Evolutionary conservation across 2,329 filamentous ascomycete species (phyloP).

Genomic region (Alternaria ethzedia): DNA sequence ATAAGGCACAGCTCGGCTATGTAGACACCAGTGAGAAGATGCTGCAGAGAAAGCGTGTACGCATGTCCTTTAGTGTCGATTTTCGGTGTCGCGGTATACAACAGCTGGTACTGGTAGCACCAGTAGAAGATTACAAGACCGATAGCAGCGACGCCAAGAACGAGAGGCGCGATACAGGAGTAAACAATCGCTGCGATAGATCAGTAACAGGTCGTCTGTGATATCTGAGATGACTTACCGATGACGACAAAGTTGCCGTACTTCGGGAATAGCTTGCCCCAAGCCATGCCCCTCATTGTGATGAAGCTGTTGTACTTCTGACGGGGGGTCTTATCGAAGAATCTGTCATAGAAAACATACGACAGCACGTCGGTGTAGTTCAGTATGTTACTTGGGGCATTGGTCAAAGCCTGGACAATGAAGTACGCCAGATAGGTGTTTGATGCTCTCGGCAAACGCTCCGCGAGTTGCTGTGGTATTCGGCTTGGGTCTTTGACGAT

Average conservation of each 20-base stretch:
- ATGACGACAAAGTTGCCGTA: conserved; percentile 51
- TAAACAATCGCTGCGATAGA: conserved; percentile 73
- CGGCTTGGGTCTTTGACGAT: conserved; percentile 68
- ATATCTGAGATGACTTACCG: conserved; percentile 30
- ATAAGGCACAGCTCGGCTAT: conserved; percentile 82
- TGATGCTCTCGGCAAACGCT: conserved; percentile 79
- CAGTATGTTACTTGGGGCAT: conserved; percentile 75
- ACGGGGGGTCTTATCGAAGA: conserved; percentile 75
- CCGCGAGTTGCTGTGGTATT: conserved; percentile 70
- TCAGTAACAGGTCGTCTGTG: conserved; percentile 14
- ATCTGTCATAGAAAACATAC: conserved; percentile 74
- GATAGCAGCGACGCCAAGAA: conserved; percentile 80
- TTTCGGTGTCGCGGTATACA: conserved; percentile 81
- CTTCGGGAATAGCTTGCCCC: conserved; percentile 51
- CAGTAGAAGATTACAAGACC: conserved; percentile 84
- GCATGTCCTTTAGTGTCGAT: conserved; percentile 88
- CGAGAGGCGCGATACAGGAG: conserved; percentile 82
- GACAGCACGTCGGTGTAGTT: conserved; percentile 77
- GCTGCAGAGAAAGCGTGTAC: conserved; percentile 86
- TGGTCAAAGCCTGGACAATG: conserved; percentile 84
- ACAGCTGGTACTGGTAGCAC: conserved; percentile 87
- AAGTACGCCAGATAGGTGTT: conserved; percentile 98
- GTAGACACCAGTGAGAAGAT: conserved; percentile 84
- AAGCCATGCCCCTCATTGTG: conserved; percentile 42
- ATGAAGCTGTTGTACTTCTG: conserved; percentile 48